Evolutionary conservation across 2,329 filamentous ascomycete genomes (phyloP).

Genomic region (Beauveria scarabaeidicola): DNA sequence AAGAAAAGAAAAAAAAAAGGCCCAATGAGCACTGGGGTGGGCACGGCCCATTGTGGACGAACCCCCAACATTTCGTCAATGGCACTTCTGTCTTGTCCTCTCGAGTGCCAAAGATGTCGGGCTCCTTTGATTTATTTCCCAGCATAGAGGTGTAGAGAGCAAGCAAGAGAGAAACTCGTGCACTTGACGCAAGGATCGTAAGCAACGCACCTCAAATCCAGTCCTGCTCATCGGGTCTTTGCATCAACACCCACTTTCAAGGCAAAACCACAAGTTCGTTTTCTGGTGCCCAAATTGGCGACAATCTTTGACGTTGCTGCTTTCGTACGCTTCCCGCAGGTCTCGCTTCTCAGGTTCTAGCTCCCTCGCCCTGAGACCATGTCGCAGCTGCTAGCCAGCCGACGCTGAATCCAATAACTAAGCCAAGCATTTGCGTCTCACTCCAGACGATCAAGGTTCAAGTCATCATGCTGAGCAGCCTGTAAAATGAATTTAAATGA

Average conservation of each 20-base stretch:
- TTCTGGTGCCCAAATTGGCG: background rate
- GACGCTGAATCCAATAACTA: background rate
- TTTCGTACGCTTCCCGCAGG: background rate
- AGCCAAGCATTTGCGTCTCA: background rate
- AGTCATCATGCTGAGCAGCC: background rate
- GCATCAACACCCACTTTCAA: background rate
- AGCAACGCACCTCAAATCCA: too few relatives aligned
- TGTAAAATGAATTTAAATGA: background rate
- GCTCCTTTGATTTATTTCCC: too few relatives aligned
- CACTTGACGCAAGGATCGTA: too few relatives aligned
- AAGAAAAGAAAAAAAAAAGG: too few relatives aligned
- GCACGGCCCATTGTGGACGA: too few relatives aligned
- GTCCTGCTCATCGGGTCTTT: too few relatives aligned
- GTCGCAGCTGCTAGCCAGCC: background rate
- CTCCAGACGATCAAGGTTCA: background rate
- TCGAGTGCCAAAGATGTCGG: too few relatives aligned
- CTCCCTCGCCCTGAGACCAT: background rate
- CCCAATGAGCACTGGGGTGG: too few relatives aligned
- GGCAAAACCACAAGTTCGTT: background rate
- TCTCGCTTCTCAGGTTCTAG: background rate
- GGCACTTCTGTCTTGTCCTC: too few relatives aligned
- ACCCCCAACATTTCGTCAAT: too few relatives aligned
- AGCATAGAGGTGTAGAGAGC: too few relatives aligned
- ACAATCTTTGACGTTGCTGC: background rate
- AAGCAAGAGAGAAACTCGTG: too few relatives aligned